Evolutionary conservation across 441 rosid species (phyloP), one percentile per base, ranked within the genome.

Genomic region (Arabidopsis hybrid): DNA sequence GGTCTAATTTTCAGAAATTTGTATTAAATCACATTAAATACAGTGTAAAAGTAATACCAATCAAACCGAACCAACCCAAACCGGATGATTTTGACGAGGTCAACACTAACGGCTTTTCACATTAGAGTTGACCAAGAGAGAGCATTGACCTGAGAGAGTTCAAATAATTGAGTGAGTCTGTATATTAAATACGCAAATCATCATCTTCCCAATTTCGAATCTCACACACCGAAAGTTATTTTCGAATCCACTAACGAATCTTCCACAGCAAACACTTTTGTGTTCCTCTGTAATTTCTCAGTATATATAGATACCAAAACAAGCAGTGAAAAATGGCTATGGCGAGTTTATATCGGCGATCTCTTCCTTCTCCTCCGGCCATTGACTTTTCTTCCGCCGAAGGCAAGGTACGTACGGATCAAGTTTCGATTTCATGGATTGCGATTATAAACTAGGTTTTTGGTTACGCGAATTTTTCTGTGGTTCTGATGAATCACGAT

Each of bases 311-410:
- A 45, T 7, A 75, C 2, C 8, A 34, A 18, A 45, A 3, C 4
- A 58, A 32, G 6, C 8, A 38, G n/a, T 8, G 12, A n/a, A 35
- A 11, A 38, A 83, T 85, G 91, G 87, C 89, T 50, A 75, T 78
- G 67, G 82, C 91, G 13, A 84, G 89, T 52, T 56, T 85, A 7
- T 85, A 85, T 78, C 62, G 87, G 61, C 74, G 89, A 55, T 60
- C 59, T 52, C 91, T 85, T 71, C 87, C 87, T 39, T 83, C 89
- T 72, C 91, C 91, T 68, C 91, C 91, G 7, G 91, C 91, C 1
- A 74, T 84, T 42, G 91, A 87, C 42, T 87, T 87, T 72, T 76
- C 91, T 59, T 87, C 89, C 14, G 49, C 80, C 6, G 78, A 84
- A 55, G 91, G 91, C 8, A 87, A 87, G 87, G 91, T 80, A 69